phyloP scores from a whole-genome alignment of 192 early-diverging fungal genomes.

The Linnemannia schmuckeri region DNA sequence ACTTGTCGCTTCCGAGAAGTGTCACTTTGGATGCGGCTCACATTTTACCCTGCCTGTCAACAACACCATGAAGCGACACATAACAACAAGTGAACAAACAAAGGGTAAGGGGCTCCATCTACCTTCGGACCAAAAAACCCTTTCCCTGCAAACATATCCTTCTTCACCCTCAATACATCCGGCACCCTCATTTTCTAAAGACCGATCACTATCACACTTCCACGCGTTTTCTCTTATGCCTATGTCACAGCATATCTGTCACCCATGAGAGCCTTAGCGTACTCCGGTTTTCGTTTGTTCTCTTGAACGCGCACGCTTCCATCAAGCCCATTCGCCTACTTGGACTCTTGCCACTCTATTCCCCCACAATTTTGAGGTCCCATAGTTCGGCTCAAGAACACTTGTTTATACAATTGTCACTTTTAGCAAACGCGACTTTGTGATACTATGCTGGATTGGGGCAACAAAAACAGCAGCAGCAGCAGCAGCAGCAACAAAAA shows the following conservation, averaged over 20 bases:
- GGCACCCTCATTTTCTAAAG: not conserved
- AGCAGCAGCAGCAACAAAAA: not conserved
- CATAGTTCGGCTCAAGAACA: not conserved
- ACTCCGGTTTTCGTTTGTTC: not conserved
- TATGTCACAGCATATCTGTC: not conserved
- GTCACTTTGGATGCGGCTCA: slow-evolving; percentile 46
- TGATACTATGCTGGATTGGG: not conserved
- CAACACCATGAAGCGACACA: slow-evolving; percentile 8
- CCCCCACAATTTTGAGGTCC: not conserved
- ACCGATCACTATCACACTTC: not conserved
- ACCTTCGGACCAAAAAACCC: not conserved
- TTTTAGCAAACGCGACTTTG: slow-evolving; percentile 6
- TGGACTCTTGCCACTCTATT: no score
- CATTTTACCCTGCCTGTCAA: not conserved
- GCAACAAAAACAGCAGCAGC: not conserved
- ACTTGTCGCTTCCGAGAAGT: slow-evolving; percentile 43
- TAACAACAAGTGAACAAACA: not conserved
- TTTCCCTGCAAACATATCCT: not conserved
- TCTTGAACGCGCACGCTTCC: not conserved
- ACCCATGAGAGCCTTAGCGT: not conserved
- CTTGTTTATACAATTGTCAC: not conserved
- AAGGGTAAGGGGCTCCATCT: not conserved
- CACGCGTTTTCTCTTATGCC: not conserved
- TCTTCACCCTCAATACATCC: not conserved
- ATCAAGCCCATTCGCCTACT: not conserved